These are phyloP conservation scores for Articulospora tetracladia DNA, from an alignment of 495 filamentous ascomycete species.

Conservation along the genomic window DNA sequence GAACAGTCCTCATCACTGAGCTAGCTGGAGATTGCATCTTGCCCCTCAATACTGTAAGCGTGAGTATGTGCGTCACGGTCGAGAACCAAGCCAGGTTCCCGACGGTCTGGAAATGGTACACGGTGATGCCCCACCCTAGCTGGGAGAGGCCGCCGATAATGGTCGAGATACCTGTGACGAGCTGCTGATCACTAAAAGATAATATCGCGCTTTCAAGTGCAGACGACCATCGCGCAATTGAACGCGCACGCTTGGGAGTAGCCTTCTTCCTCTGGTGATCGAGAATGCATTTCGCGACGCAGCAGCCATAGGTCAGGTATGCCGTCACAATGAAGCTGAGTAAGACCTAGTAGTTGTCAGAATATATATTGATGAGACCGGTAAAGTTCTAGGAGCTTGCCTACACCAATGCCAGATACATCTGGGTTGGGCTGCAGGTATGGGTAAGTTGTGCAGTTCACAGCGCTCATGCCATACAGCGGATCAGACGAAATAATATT, in stretches of 20 bases:
- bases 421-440: conserved; percentile 6
- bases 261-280: background rate
- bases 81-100: conserved; percentile 39
- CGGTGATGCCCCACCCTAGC: conserved; percentile 12
- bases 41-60: conserved; percentile 30
- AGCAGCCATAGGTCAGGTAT: background rate
- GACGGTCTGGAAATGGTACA: conserved; percentile 37
- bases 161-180: conserved; percentile 3
- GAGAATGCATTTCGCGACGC: background rate
- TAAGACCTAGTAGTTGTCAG: background rate
- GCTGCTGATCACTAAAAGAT: conserved; percentile 4
- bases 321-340: background rate
- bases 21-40: background rate
- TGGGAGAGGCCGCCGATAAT: conserved; percentile 4
- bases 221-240: background rate
- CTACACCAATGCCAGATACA: conserved; percentile 1
- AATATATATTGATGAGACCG: no score
- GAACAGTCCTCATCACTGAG: background rate
- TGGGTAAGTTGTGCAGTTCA: background rate
- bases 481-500: no score
- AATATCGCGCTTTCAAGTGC: background rate
- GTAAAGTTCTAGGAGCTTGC: no score
- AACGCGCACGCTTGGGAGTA: background rate
- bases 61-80: conserved; percentile 33
- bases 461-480: background rate